A percentile compares a stretch with the other conserved stretches of the same genome.
These are phyloP conservation scores for Trichoderma sp. DNA, from an alignment of 2,329 filamentous ascomycete species.

Conservation along the genomic window DNA sequence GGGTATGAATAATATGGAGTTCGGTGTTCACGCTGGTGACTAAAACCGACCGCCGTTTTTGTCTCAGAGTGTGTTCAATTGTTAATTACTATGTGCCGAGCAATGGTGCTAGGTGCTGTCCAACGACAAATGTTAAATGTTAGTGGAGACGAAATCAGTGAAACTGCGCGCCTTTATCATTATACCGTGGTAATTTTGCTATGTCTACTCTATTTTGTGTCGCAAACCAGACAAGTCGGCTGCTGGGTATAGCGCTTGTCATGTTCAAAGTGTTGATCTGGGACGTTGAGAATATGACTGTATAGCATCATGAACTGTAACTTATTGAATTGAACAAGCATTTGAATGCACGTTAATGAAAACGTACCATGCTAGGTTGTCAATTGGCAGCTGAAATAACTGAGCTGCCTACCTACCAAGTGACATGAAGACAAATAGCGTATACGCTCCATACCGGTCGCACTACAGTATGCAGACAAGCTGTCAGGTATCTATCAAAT, in stretches of 20 bases:
- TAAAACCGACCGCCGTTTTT: neutral
- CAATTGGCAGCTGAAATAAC: neutral
- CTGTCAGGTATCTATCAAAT: neutral
- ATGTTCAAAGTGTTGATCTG: neutral
- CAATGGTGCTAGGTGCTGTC: neutral
- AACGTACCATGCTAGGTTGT: neutral
- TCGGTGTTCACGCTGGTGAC: neutral
- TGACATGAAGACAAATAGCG: neutral
- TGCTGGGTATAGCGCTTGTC: neutral
- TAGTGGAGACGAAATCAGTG: neutral
- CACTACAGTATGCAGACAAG: no score
- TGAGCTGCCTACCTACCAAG: neutral
- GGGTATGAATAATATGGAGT: neutral
- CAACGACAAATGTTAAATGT: neutral
- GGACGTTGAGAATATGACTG: neutral
- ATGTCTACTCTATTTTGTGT: neutral
- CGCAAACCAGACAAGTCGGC: neutral
- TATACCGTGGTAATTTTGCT: fast-evolving
- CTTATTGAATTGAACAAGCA: neutral
- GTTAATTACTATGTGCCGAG: neutral
- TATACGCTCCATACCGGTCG: neutral
- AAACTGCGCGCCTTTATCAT: neutral
- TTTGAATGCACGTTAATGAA: neutral
- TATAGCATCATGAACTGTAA: neutral
- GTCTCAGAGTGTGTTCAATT: neutral